Evolutionary conservation across 352 stramenopile genomes (phyloP), one percentile per base, ranked within the genome.

Genomic region (Globisporangium paroecandrum): DNA sequence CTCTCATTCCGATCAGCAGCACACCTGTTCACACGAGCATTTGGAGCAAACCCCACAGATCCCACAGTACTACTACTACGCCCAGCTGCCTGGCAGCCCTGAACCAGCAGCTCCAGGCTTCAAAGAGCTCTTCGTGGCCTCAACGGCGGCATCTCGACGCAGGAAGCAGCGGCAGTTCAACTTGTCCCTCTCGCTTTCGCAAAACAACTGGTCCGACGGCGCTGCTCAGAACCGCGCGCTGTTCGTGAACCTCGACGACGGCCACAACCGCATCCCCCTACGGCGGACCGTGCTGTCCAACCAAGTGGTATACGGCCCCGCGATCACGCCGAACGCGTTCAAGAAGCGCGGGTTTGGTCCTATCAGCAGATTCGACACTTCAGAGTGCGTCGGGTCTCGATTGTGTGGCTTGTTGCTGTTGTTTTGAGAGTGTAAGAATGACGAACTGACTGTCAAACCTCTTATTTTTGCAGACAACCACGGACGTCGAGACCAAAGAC

Each of bases 231-330:
- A 55, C 0, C 61, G 68, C n/a, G 59, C 41, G 8, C 36, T 63
- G 3, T 87, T 85, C 55, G 62, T 85, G 46, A 87, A 87, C 58
- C 68, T 87, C 18, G 76, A 85, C n/a, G 83, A 91, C 47, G 65
- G 76, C 1, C 72, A 76, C 49, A 90, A 90, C 43, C 82, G 78
- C 27, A 88, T 91, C 56, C 83, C 81, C 12, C 73, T 91, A 38
- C 76, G 83, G 24, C 72, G 81, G 22, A 65, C 74, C 0, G 69
- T 74, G 27, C 70, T 89, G 3, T 89, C 81, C 0, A 79, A 91
- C 49, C 79, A 87, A 27, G 77, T 91, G 24, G 75, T 91, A 4
- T 91, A 91, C 64, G 83, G 81, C 0, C 83, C 83, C 3, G 77
- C 77, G 29, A 87, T 91, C 72, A 88, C 82, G 54, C 80, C 77